These are phyloP conservation scores for Ogataea naganishii DNA, from an alignment of 805 yeast genomes.

Conservation along the genomic window DNA sequence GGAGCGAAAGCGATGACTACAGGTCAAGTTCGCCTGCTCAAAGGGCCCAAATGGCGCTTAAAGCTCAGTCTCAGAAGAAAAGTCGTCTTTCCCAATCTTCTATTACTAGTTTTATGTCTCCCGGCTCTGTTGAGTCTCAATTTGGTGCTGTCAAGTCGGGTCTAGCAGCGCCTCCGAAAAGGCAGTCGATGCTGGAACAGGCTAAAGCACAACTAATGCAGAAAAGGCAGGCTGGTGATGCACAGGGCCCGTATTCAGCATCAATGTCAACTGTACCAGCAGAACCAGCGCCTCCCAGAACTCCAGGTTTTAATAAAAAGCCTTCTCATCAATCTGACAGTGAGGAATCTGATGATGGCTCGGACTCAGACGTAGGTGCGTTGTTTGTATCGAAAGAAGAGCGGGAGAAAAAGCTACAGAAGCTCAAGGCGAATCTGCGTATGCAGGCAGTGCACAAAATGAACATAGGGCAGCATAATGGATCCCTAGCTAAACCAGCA, in stretches of 20 bases:
- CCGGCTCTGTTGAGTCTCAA: too few relatives aligned
- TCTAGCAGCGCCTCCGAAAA: constrained; percentile 10
- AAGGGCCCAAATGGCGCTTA: not conserved
- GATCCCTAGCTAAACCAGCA: constrained; percentile 4
- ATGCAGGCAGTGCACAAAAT: constrained; percentile 9
- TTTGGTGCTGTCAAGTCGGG: not conserved
- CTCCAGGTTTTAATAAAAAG: constrained; percentile 41
- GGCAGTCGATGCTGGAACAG: constrained; percentile 17
- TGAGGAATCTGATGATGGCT: constrained; percentile 21
- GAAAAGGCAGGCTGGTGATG: constrained; percentile 11
- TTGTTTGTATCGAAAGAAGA: constrained; percentile 32
- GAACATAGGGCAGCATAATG: not conserved
- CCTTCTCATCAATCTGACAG: constrained; percentile 11
- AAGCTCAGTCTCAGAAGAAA: too few relatives aligned
- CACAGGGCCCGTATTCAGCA: constrained; percentile 4
- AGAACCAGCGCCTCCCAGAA: constrained; percentile 42
- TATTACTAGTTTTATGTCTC: constrained; percentile 6
- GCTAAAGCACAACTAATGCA: constrained; percentile 19
- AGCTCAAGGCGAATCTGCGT: constrained; percentile 11
- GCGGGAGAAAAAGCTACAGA: constrained; percentile 19
- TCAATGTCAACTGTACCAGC: constrained; percentile 6
- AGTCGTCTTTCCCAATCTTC: too few relatives aligned
- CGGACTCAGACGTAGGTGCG: constrained; percentile 27
- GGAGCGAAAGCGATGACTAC: not conserved
- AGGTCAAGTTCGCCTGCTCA: not conserved